phyloP scores from a whole-genome alignment of 108 stramenopile species.

The Cyclotella baltica region DNA sequence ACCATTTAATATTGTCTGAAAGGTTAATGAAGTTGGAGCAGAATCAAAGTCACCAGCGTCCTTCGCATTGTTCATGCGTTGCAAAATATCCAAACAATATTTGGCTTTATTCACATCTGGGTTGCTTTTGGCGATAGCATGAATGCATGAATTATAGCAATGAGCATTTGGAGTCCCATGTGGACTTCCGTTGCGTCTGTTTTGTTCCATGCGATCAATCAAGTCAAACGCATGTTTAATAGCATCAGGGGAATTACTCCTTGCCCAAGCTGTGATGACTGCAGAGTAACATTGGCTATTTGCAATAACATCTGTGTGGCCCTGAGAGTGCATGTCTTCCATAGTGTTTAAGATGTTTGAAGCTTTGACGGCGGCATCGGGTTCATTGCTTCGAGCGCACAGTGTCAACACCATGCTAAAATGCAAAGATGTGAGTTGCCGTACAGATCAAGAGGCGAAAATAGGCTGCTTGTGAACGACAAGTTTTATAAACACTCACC shows the following conservation, averaged over 20 bases:
- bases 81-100: conserved; percentile 39
- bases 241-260: conserved; percentile 59
- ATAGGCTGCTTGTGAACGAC: background rate
- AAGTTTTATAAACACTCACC: conserved; percentile 12
- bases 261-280: conserved; percentile 77
- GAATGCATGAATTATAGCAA: conserved; percentile 56
- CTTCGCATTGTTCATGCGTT: conserved; percentile 32
- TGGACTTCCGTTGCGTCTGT: conserved; percentile 34
- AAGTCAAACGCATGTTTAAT: conserved; percentile 55
- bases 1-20: conserved; percentile 50
- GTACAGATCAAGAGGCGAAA: background rate
- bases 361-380: conserved; percentile 67
- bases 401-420: conserved; percentile 44
- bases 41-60: conserved; percentile 39
- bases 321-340: conserved; percentile 59
- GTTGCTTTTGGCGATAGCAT: conserved; percentile 52
- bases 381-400: conserved; percentile 45
- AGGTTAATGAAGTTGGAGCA: conserved; percentile 41
- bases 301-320: conserved; percentile 41
- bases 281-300: conserved; percentile 61
- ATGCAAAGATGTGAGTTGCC: conserved; percentile 1
- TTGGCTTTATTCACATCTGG: conserved; percentile 25
- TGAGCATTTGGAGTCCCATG: conserved; percentile 52
- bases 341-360: conserved; percentile 61
- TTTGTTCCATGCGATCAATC: conserved; percentile 70